Evolutionary conservation across 176 grass and related monocot genomes (phyloP), one percentile per base, ranked within the genome.

Genomic region (Aegilops umbellulata): DNA sequence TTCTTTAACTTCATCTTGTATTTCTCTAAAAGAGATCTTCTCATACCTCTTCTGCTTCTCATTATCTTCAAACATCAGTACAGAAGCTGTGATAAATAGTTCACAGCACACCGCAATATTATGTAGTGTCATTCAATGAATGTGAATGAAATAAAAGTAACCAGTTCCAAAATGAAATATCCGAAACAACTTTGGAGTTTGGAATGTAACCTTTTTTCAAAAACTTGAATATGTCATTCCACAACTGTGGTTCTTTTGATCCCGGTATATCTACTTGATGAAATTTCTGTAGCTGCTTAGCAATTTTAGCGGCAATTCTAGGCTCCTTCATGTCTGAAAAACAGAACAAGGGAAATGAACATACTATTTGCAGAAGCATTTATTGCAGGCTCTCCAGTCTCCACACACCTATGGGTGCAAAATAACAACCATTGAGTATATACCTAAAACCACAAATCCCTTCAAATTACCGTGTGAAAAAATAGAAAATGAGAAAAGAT

Each of bases 181-280:
- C 16, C 31, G 15, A 26, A 83, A 64, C 13, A 78, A 84, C 14
- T 44, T 60, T 73, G 6, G 63, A 82, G n/a, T 61, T 60, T 72
- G 6, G 63, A 27, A 17, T 55, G 2, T 46, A 67, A 99, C 97
- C 94, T 93, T 94, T 80, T 90, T 88, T 89, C 69, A 99, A 42
- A 91, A 99, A 99, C 67, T 94, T 99, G 84, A 89, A 93, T 76
- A 99, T 83, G 87, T 99, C 97, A 90, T 91, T 89, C 97, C 97
- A 99, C 60, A 99, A 49, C 55, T 99, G 92, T 64, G 94, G 87
- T 89, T 94, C 87, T 92, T 85, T 95, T 35, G 84, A 78, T 84
- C 91, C 84, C 24, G 97, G 92, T 73, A 96, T 94, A 31, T 89
- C 76, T 64, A 99, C 47, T 86, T 91, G 90, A 92, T 99, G 97